Evolutionary conservation across 257 asterid species (phyloP), one percentile per base, ranked within the genome.

Genomic region (Jacaranda copaia): DNA sequence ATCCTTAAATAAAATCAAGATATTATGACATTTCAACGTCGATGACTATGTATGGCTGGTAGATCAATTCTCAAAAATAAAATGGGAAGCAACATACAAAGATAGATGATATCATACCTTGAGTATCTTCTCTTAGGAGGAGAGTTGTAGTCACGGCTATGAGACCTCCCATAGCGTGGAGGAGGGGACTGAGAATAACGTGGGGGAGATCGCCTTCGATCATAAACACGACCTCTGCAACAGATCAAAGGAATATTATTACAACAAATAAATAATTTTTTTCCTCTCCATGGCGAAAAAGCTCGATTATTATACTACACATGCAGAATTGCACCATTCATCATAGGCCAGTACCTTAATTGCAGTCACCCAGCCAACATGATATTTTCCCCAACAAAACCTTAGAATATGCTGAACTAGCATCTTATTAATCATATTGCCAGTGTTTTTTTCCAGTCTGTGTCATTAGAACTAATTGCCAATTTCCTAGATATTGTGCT

Each of bases 171-270:
- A 79, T 83, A 71, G 53, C 87, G 90, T 3, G 90, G 80, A 19
- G 88, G 90, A 19, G 97, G 96, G 35, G 97, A 89, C 3, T 88
- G 91, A 70, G 95, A 90, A 74, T 88, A 86, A 20, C 94, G 92
- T 7, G 88, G 85, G 9, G 92, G 92, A 38, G 92, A 88, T 46
- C 96, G 81, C 80, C 97, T 86, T 53, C 93, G 82, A 51, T 92
- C 96, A 81, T 88, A 80, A 53, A 57, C 75, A 11, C 92, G 91
- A 32, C 92, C 80, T 76, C 94, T 84, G 79, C 68, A 63, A 39
- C 11, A 35, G 13, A 56, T 8, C 40, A 69, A 60, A 2, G 8
- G 5, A 1, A 38, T 9, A 20, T 8, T 1, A 19, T 40, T 43
- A 63, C 3, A 2, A 2, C 8, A n/a, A 16, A 43, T 8, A 12